Base-by-base conservation (phyloP, 257 asterid genomes). In the Solanum pinnatisectum region DNA sequence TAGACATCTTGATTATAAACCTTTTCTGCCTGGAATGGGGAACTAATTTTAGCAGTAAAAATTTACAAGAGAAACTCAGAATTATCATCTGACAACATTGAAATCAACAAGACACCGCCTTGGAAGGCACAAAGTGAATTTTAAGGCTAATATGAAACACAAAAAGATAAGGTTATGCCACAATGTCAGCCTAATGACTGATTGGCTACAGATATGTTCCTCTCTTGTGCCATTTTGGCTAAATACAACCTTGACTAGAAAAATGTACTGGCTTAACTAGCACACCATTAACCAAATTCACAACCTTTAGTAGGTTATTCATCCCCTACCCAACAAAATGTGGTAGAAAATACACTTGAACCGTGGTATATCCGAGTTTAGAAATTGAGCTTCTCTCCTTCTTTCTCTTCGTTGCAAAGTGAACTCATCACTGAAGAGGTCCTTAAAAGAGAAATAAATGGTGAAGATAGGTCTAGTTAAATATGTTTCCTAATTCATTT, bases 1-100 rank as follows among this genome's bases (percentile, higher is more conserved):
- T 93, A 96, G 59, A 92, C 91, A 68, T 95, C 99, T 92, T 96
- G 99, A 91, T 95, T 95, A 91, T 92, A 96, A 88, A 96, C 98
- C 92, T 94, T 95, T 91, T 96, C 98, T 2, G 98, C 96, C 99
- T 96, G 94, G 32, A 82, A 49, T 49, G 37, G 14, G 42, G 86
- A 82, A 30, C 40, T 49, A 82, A 49, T 2, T 14, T 49, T n/a
- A 82, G 42, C 42, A 82, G 71, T 20, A 44, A 46, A 33, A 79
- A 46, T 4, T 16, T 79, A 44, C 27, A 79, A 79, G 67, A 79
- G 25, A 42, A 79, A 15, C 85, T 49, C 44, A 6, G 20, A 46
- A 30, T 30, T 49, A 82, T 30, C 40, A 82, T 49, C 65, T 20
- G 85, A 16, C 71, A 49, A 82, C 30, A 18, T 49, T 30, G 30